Base-by-base conservation (phyloP, 2,329 filamentous ascomycete species). In the Diatrype stigma region DNA sequence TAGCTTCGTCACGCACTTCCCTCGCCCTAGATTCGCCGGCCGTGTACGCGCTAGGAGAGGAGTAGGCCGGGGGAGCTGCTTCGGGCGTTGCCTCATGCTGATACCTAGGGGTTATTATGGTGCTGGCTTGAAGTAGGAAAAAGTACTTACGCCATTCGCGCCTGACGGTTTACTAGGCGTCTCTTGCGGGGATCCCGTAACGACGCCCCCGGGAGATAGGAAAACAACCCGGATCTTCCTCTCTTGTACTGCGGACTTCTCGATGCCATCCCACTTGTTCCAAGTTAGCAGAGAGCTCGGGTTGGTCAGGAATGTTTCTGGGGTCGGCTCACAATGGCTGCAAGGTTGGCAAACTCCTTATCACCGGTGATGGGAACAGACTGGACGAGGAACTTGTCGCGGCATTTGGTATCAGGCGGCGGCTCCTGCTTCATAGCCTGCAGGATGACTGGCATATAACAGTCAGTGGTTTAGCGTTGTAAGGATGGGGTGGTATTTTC, bases 341-440 rank as follows among this genome's bases (percentile, higher is more conserved):
- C 80, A 56, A 96, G 84, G 67, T 87, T 95, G 52, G 80, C 78
- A 63, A 89, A 90, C 64, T 96, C 90, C 73, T 91, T 89, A 65
- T 96, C 89, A 56, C 85, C 79, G 21, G 87, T 86, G 59, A 96
- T 89, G 47, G 85, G 79, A 46, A 96, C 89, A 23, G 92, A 95
- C 73, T 97, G 93, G 34, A 97, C 93, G 49, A 97, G 82, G 72
- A 97, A 97, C 77, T 97, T 97, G 80, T 97, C 93, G 70, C 90
- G 87, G 77, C 94, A 99, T 71, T 90, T 92, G 56, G 88, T 85
- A 68, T 96, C 92, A 51, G 78, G 71, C 19, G 92, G 82, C 50
- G 93, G 93, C 65, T 97, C 92, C 66, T 90, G 84, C 78, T 96
- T 96, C 94, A 99, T 96, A 22, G 93, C 91, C 75, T 99, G 94